A percentile compares a stretch with the other conserved stretches of the same genome.
phyloP scores from a whole-genome alignment of 2,329 filamentous ascomycete species.

The Pleomassaria siparia region DNA sequence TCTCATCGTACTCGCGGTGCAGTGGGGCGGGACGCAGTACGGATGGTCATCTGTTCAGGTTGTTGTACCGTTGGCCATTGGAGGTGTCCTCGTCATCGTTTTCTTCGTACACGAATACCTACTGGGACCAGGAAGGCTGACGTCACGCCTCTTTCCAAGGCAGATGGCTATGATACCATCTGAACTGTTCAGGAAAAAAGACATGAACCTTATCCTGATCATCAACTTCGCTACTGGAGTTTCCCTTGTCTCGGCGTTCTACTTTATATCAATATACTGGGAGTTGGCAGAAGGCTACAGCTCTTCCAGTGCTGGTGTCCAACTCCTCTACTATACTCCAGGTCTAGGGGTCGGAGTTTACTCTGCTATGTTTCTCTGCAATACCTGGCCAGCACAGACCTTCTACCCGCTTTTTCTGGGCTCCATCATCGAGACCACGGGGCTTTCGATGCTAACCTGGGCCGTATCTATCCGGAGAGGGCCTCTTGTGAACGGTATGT shows the following conservation, averaged over 20 bases:
- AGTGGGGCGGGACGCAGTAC: constrained; percentile 62
- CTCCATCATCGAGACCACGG: constrained; percentile 56
- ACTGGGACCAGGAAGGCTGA: constrained; percentile 52
- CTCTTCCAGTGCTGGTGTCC: constrained; percentile 45
- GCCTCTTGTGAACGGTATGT: constrained; percentile 63
- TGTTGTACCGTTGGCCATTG: constrained; percentile 57
- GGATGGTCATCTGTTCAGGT: constrained; percentile 58
- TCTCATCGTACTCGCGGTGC: constrained; percentile 40
- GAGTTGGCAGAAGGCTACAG: constrained; percentile 59
- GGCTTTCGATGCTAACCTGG: constrained; percentile 60
- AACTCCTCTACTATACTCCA: constrained; percentile 65
- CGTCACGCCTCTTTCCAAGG: constrained; percentile 53
- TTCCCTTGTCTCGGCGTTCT: constrained; percentile 59
- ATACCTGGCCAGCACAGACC: constrained; percentile 63
- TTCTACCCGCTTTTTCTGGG: constrained; percentile 57
- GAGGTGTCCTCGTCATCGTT: constrained; percentile 47
- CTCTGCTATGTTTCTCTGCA: constrained; percentile 60
- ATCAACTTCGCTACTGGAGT: constrained; percentile 64
- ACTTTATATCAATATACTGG: constrained; percentile 71
- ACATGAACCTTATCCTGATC: constrained; percentile 63
- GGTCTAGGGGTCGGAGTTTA: constrained; percentile 64
- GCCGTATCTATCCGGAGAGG: constrained; percentile 55
- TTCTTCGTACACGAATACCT: constrained; percentile 58
- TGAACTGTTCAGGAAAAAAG: constrained; percentile 57
- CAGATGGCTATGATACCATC: constrained; percentile 68